phyloP scores from a whole-genome alignment of 1,139 yeast species.

The Schizosaccharomyces versatilis region DNA sequence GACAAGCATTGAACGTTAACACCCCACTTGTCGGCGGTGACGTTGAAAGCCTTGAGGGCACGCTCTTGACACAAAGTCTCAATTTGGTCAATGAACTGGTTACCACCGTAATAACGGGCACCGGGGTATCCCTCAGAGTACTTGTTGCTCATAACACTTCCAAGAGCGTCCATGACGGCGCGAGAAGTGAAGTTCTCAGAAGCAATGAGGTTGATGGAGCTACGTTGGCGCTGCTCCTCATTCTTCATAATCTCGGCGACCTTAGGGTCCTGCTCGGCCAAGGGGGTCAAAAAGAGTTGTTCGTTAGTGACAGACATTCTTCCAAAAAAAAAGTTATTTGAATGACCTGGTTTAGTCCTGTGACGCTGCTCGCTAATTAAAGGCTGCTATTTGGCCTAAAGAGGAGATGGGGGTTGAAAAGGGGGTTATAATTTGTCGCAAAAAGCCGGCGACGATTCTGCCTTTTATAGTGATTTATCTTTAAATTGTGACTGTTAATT shows the following conservation, averaged over 20 bases:
- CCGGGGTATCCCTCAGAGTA: constrained; percentile 82
- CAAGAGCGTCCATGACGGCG: constrained; percentile 87
- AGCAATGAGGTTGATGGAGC: constrained; percentile 82
- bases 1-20: constrained; percentile 88
- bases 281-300: constrained; percentile 8
- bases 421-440: no score
- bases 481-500: no score
- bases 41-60: constrained; percentile 68
- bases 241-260: constrained; percentile 35
- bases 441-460: no score
- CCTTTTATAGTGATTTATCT: no score
- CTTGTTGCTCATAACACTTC: constrained; percentile 91
- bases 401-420: no score
- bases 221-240: constrained; percentile 83
- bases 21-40: constrained; percentile 79
- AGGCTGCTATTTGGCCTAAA: no score
- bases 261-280: constrained; percentile 61
- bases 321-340: no score
- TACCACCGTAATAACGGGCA: constrained; percentile 80
- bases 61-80: constrained; percentile 80
- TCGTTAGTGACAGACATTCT: not conserved
- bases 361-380: no score
- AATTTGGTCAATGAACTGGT: constrained; percentile 86
- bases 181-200: constrained; percentile 94
- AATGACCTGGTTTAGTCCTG: no score